Conservation (phyloP, 2,329 filamentous ascomycete species). For the Trichoderma sp. region DNA sequence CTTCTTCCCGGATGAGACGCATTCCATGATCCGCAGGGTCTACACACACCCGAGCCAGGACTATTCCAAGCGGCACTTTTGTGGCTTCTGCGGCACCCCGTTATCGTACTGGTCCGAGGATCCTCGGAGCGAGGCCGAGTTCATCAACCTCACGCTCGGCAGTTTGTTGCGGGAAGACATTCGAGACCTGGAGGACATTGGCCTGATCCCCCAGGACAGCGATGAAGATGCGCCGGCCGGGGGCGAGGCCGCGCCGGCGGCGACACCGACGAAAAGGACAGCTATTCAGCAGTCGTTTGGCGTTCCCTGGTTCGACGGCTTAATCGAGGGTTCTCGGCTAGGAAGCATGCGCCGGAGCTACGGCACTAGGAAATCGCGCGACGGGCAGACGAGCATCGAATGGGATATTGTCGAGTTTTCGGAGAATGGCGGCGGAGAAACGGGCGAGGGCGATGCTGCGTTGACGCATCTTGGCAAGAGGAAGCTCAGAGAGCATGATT, state of each 20-base stretch:
- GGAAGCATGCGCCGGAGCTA: slow-evolving; percentile 68
- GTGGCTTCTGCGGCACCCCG: slow-evolving; percentile 88
- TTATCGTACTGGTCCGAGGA: slow-evolving; percentile 82
- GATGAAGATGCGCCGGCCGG: slow-evolving; percentile 37
- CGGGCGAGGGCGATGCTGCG: slow-evolving; percentile 41
- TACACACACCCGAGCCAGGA: slow-evolving; percentile 65
- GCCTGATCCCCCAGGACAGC: slow-evolving; percentile 62
- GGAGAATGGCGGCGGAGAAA: slow-evolving; percentile 43
- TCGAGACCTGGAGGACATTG: slow-evolving; percentile 71
- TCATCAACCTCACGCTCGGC: slow-evolving; percentile 80
- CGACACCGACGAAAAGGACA: slow-evolving; percentile 39
- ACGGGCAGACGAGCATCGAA: slow-evolving; percentile 69
- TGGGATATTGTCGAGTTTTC: slow-evolving; percentile 85
- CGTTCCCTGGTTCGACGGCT: slow-evolving; percentile 82
- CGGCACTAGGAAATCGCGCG: slow-evolving; percentile 57
- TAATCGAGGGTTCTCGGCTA: slow-evolving; percentile 75
- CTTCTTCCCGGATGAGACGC: slow-evolving; percentile 77
- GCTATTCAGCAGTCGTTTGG: slow-evolving; percentile 63
- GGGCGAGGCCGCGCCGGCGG: slow-evolving; percentile 23
- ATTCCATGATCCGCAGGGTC: slow-evolving; percentile 65
- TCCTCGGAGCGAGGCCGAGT: slow-evolving; percentile 71
- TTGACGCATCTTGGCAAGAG: slow-evolving; percentile 50
- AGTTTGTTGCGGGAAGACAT: slow-evolving; percentile 74
- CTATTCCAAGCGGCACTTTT: slow-evolving; percentile 75
- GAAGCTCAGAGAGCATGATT: slow-evolving; percentile 53